Conservation (phyloP, 352 stramenopile species). For the Pythium plurisporium region DNA sequence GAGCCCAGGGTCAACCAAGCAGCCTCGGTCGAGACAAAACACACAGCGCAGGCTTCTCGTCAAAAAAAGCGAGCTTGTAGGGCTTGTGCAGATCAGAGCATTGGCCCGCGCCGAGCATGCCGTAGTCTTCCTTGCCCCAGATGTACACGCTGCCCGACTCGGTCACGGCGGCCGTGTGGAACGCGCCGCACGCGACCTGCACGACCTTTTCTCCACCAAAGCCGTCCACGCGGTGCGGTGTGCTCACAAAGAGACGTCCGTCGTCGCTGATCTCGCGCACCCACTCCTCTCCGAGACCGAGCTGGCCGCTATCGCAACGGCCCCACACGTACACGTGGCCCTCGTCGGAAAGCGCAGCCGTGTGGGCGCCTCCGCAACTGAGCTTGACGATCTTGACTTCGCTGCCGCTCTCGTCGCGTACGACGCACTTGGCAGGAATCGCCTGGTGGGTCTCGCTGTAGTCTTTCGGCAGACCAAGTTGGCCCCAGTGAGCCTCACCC, state of each 20-base stretch:
- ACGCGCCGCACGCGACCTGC: conserved; percentile 75
- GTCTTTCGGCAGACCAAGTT: conserved; percentile 67
- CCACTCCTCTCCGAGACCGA: conserved; percentile 65
- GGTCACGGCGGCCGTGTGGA: conserved; percentile 77
- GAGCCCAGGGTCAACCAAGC: not conserved
- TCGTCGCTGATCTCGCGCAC: conserved; percentile 59
- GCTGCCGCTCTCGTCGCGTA: conserved; percentile 37
- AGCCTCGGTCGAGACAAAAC: conserved; percentile 12
- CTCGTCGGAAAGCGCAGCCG: conserved; percentile 58
- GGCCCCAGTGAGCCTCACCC: conserved; percentile 79
- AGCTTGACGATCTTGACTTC: conserved; percentile 68
- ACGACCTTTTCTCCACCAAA: conserved; percentile 72
- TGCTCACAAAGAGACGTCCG: conserved; percentile 48
- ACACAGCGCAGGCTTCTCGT: conserved; percentile 60
- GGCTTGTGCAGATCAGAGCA: conserved; percentile 64
- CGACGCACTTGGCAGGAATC: conserved; percentile 57
- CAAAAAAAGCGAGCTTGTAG: conserved; percentile 57
- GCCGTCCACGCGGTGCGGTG: conserved; percentile 53
- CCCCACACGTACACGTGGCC: conserved; percentile 79
- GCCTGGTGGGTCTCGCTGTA: conserved; percentile 58
- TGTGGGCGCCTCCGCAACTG: conserved; percentile 75
- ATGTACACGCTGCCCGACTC: conserved; percentile 67
- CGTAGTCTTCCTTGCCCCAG: conserved; percentile 86
- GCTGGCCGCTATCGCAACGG: conserved; percentile 68
- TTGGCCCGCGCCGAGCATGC: conserved; percentile 80